Percentiles rank a stretch among this genome's conserved stretches.
Evolutionary conservation across 1,284 basidiomycete species (phyloP).

Genomic region (Sparassis latifolia): DNA sequence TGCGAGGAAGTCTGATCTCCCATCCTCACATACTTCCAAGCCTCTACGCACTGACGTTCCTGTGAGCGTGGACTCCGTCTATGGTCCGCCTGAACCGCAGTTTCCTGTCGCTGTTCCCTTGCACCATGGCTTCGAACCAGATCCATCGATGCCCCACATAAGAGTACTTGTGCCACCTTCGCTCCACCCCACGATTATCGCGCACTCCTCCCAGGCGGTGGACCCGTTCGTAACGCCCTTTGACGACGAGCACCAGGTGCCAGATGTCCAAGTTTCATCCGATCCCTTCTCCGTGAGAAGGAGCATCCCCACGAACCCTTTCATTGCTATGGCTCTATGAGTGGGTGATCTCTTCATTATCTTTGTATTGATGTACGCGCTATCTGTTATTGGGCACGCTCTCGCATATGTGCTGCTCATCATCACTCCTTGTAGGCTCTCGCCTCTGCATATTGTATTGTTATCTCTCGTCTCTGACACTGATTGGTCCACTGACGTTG

Average conservation of each 20-base stretch:
- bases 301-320: slow-evolving; percentile 17
- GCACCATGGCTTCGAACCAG: slow-evolving; percentile 13
- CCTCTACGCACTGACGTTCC: slow-evolving; percentile 29
- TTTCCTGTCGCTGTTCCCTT: slow-evolving; percentile 16
- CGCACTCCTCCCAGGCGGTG: slow-evolving; percentile 29
- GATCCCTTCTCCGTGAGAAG: slow-evolving; percentile 13
- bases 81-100: slow-evolving; percentile 20
- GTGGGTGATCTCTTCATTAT: neutral
- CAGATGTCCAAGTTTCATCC: neutral
- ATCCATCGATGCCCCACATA: slow-evolving; percentile 3
- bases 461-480: too few relatives aligned
- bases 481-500: too few relatives aligned
- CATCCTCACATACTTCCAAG: slow-evolving; percentile 13
- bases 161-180: slow-evolving; percentile 17
- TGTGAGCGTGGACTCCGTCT: slow-evolving; percentile 35
- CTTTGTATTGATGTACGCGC: neutral
- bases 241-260: slow-evolving; percentile 49
- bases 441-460: too few relatives aligned
- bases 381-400: too few relatives aligned
- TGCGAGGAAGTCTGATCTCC: slow-evolving; percentile 19
- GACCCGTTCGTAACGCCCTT: slow-evolving; percentile 73
- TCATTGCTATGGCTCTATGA: slow-evolving; percentile 20
- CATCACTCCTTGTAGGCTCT: too few relatives aligned
- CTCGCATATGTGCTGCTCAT: too few relatives aligned
- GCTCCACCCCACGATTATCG: slow-evolving; percentile 17